phyloP scores from a whole-genome alignment of 2,329 filamentous ascomycete genomes.

The Coniochaeta prunicola region DNA sequence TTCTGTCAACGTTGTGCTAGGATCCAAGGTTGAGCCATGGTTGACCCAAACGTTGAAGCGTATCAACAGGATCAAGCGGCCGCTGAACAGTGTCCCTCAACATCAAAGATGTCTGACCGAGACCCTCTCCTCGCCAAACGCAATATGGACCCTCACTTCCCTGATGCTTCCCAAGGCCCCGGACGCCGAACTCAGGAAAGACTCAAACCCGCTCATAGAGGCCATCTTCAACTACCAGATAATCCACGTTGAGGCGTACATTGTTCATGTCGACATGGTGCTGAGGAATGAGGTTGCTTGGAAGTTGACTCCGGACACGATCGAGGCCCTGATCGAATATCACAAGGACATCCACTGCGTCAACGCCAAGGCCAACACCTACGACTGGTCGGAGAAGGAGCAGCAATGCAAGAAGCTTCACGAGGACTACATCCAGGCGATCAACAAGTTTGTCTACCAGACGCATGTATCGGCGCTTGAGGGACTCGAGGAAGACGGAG shows the following conservation, averaged over 20 bases:
- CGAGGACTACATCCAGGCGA: conserved; percentile 90
- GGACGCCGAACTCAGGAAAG: conserved; percentile 74
- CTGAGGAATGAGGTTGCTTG: conserved; percentile 95
- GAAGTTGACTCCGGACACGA: conserved; percentile 93
- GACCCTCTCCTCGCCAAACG: conserved; percentile 79
- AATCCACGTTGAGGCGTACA: conserved; percentile 91
- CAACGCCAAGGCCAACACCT: conserved; percentile 81
- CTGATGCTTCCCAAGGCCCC: conserved; percentile 89
- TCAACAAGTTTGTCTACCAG: conserved; percentile 95
- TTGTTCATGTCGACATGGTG: conserved; percentile 99
- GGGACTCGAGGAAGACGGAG: conserved; percentile 92
- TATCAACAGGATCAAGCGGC: conserved; percentile 93
- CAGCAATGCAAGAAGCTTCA: conserved; percentile 94
- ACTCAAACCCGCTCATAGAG: conserved; percentile 76
- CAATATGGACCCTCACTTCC: conserved; percentile 91
- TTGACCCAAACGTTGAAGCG: conserved; percentile 93
- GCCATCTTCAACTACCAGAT: conserved; percentile 89
- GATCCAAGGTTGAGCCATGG: conserved; percentile 90
- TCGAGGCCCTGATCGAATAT: conserved; percentile 87
- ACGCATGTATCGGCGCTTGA: conserved; percentile 84
- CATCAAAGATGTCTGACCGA: conserved; percentile 94
- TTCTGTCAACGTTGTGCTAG: conserved; percentile 89
- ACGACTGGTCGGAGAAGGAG: conserved; percentile 96
- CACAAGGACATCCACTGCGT: conserved; percentile 94
- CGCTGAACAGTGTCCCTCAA: conserved; percentile 92